Percentiles rank a stretch among this genome's conserved stretches.
These are phyloP conservation scores for Podospora tetraspora DNA, from an alignment of 495 filamentous ascomycete genomes.

Conservation along the genomic window DNA sequence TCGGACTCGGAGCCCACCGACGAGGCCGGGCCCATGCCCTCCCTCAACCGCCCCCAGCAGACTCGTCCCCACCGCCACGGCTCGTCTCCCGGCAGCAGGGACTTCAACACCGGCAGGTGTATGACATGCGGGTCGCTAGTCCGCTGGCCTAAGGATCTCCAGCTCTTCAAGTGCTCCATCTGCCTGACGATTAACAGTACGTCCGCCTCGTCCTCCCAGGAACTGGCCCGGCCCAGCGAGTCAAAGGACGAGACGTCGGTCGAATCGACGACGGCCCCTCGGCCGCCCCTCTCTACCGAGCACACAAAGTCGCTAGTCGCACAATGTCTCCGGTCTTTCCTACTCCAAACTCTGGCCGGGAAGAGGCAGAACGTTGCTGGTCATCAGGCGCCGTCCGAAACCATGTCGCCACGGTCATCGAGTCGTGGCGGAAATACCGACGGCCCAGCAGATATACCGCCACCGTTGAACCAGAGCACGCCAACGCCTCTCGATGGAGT, in stretches of 20 bases:
- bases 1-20: constrained; percentile 28
- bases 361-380: constrained; percentile 4
- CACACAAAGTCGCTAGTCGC: constrained; percentile 29
- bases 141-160: constrained; percentile 73
- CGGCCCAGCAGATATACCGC: not conserved
- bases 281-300: constrained; percentile 26
- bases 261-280: constrained; percentile 7
- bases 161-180: constrained; percentile 74
- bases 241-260: not conserved
- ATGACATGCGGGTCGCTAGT: constrained; percentile 78
- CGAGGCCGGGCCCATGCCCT: constrained; percentile 23
- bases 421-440: not conserved
- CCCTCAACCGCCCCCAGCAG: constrained; percentile 19
- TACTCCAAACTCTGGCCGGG: constrained; percentile 15
- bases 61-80: constrained; percentile 26
- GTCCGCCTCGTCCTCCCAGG: constrained; percentile 7
- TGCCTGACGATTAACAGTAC: constrained; percentile 82
- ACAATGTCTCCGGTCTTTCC: constrained; percentile 28
- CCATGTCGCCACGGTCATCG: constrained; percentile 1
- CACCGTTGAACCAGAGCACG: not conserved
- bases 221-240: constrained; percentile 11
- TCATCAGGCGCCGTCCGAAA: no score
- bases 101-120: constrained; percentile 65
- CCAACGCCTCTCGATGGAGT: not conserved
- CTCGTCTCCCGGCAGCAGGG: constrained; percentile 28